Evolutionary conservation across 257 asterid genomes (phyloP), one percentile per base, ranked within the genome.

Genomic region (Jacaranda copaia): DNA sequence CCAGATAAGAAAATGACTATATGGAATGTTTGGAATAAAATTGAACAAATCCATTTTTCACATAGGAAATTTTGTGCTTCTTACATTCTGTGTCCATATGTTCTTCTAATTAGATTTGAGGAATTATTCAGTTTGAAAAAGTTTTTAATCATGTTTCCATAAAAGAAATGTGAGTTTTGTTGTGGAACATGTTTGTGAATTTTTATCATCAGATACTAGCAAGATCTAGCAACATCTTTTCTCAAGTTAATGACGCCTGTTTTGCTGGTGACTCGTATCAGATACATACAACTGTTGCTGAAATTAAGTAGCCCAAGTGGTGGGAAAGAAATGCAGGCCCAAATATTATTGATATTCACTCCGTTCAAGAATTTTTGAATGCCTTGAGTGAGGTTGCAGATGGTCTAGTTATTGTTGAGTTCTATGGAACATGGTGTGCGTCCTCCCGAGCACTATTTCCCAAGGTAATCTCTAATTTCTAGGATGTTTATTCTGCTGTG

Each of bases 341-440:
- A 32, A 93, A 93, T 83, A 93, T 93, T 97, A 68, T 89, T 40
- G 98, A 93, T 79, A 90, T 93, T 75, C 98, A 93, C 86, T 93
- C 97, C 11, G 87, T 93, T 3, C 81, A 89, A 74, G 98, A 93
- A 58, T 88, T 93, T 79, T 83, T 90, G 81, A 85, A 59, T 73
- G 95, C 94, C 70, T 79, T 93, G 81, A 90, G 92, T 70, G 81
- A 90, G 82, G 98, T 97, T 73, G 95, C 93, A 81, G 98, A 93
- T 13, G 87, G 87, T 78, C 86, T 93, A 58, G 98, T 92, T 75
- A 84, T 93, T 73, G 98, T 90, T 38, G 97, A 93, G 84, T 87
- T 91, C 83, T 93, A 91, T 69, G 98, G 93, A 49, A 91, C 98
- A 63, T 93, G 98, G 98, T 93, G 98, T 76, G 98, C 98, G 83